These are phyloP conservation scores for sorghum (Sorghum bicolor) DNA, from an alignment of 176 grass and related monocot species.

Conservation along the genomic window DNA sequence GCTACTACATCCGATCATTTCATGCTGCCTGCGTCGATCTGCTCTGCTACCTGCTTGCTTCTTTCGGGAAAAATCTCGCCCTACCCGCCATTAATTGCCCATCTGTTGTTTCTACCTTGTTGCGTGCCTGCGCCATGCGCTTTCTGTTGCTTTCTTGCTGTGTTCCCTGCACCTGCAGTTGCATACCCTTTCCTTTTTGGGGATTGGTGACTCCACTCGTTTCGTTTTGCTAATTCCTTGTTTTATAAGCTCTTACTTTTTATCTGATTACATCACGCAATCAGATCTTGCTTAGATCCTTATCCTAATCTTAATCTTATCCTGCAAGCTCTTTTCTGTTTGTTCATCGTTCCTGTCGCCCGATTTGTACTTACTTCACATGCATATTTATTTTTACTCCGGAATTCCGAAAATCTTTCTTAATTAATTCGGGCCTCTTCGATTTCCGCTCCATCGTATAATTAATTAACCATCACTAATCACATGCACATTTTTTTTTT, in stretches of 20 bases:
- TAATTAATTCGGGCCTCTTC: background rate
- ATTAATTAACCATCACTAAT: background rate
- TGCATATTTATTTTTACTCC: background rate
- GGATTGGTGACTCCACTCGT: constrained; percentile 1
- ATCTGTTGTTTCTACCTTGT: background rate
- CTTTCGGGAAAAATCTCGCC: constrained; percentile 30
- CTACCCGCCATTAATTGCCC: background rate
- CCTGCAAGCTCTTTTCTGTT: background rate
- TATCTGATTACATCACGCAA: background rate
- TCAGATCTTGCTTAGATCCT: background rate
- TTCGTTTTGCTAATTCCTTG: background rate
- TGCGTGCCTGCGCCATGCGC: background rate
- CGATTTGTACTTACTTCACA: constrained; percentile 15
- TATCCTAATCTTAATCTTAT: too few relatives aligned
- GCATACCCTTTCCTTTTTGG: constrained; percentile 16
- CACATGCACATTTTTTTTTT: background rate
- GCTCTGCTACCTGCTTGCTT: constrained; percentile 1
- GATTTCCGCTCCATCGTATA: background rate
- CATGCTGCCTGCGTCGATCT: constrained; percentile 20
- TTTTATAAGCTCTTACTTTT: background rate
- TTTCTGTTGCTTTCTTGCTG: background rate
- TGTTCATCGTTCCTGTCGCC: background rate
- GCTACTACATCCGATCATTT: constrained; percentile 50
- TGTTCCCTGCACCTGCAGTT: background rate
- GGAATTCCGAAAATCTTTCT: background rate